Percentiles rank a stretch among this genome's conserved stretches.
phyloP scores from a whole-genome alignment of 768 basidiomycete species.

The Boletus fagicola region DNA sequence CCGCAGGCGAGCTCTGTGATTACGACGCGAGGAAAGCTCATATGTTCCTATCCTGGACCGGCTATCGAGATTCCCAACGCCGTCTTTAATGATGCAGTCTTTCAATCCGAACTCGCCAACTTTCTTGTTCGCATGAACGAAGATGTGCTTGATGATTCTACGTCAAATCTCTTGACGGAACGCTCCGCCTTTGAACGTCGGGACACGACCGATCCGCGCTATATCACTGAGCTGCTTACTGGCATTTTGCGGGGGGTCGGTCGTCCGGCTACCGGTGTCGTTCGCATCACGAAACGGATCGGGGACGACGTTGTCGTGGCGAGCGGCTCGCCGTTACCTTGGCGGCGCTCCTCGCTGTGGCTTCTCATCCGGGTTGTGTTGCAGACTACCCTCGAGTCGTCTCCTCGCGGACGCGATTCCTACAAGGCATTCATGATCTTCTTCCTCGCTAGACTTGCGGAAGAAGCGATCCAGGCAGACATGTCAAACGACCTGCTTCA shows the following conservation, averaged over 20 bases:
- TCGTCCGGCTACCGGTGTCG: conserved; percentile 14
- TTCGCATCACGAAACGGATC: conserved; percentile 33
- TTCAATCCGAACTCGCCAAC: conserved; percentile 35
- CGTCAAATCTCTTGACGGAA: background rate
- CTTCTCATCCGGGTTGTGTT: conserved; percentile 34
- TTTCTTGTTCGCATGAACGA: conserved; percentile 38
- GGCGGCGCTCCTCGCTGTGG: conserved; percentile 40
- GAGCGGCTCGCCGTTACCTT: conserved; percentile 24
- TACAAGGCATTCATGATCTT: conserved; percentile 53
- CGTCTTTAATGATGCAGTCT: conserved; percentile 28
- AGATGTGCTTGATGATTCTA: conserved; percentile 25
- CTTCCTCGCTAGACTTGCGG: conserved; percentile 32
- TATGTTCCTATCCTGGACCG: conserved; percentile 46
- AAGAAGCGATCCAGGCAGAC: conserved; percentile 13
- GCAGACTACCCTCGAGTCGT: conserved; percentile 30
- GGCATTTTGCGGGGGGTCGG: conserved; percentile 42
- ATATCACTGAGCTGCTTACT: conserved; percentile 46
- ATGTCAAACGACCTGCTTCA: conserved; percentile 36
- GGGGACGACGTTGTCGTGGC: conserved; percentile 31
- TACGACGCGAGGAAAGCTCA: conserved; percentile 38
- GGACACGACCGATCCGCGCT: conserved; percentile 36
- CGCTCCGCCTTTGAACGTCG: conserved; percentile 33
- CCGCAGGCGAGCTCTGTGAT: conserved; percentile 36
- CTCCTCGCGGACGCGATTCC: conserved; percentile 6
- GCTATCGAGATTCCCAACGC: conserved; percentile 36